Evolutionary conservation across 257 asterid genomes (phyloP), one percentile per base, ranked within the genome.

Genomic region (Jasminum sambac): DNA sequence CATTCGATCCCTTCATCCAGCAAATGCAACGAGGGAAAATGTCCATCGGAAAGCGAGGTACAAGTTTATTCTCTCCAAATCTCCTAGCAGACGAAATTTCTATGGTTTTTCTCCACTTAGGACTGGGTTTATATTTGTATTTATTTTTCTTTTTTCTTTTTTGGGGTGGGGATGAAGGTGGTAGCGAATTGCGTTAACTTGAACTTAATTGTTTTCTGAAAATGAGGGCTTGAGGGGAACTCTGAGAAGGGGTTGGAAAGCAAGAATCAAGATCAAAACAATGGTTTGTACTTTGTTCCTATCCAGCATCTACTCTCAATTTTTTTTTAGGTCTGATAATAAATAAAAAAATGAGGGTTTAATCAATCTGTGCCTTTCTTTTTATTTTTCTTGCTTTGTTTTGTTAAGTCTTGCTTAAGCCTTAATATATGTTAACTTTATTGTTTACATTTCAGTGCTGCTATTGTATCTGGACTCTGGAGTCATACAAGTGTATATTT

Each of bases 191-290:
- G 62, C 24, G 24, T 12, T 36, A n/a, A 11, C 23, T 61, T 44
- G 2, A 4, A 41, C 46, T 41, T 41, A 2, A 14, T 41, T 41
- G 11, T 11, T 24, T 60, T 52, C 30, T 69, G 71, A 21, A 40
- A 48, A 11, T 4, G 71, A 72, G 74, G 67, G 55, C 5, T 34
- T 63, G 66, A 23, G 39, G 77, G 66, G 17, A 62, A 41, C n/a
- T 26, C 59, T 2, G 46, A 41, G 13, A 12, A 26, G 66, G 69
- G 50, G 24, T 38, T 64, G 26, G 67, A 42, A 43, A 26, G 50
- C 60, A 30, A 43, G 39, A 64, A 63, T 57, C 58, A 17, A 36
- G 63, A 48, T 40, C 75, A 64, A 26, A 63, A 46, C 4, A 58
- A 43, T 71, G 74, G 68, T 77, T 13, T 71, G 72, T 65, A n/a